Conservation (phyloP, 257 asterid genomes). For the Dorcoceras hygrometricum region DNA sequence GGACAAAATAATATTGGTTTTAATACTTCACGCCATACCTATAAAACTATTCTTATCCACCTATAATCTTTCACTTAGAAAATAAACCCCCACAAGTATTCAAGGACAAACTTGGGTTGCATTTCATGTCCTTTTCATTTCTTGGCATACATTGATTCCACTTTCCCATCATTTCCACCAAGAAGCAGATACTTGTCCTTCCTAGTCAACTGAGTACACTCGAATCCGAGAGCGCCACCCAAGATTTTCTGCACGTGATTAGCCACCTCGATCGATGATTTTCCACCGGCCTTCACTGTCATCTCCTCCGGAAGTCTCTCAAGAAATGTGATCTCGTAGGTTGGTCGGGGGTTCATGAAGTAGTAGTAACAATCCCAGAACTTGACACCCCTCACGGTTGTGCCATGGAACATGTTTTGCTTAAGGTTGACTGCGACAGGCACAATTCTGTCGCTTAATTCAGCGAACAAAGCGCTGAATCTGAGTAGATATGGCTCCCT, state of each 20-base stretch:
- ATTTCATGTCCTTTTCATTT: constrained; percentile 32
- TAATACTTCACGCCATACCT: not conserved
- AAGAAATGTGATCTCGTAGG: constrained; percentile 65
- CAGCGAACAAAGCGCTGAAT: constrained; percentile 89
- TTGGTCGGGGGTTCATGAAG: constrained; percentile 93
- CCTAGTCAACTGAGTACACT: constrained; percentile 91
- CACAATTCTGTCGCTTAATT: constrained; percentile 78
- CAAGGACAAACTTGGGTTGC: not conserved
- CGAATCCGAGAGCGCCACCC: constrained; percentile 82
- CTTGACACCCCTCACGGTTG: constrained; percentile 76
- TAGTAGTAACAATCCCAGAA: constrained; percentile 85
- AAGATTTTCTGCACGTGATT: constrained; percentile 84
- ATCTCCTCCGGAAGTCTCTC: constrained; percentile 79
- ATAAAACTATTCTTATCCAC: not conserved
- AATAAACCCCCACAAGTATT: not conserved
- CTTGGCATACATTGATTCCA: constrained; percentile 85
- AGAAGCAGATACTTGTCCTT: constrained; percentile 95
- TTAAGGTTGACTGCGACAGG: constrained; percentile 71
- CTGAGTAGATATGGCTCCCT: constrained; percentile 75
- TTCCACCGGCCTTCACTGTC: constrained; percentile 81
- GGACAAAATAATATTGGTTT: constrained; percentile 21
- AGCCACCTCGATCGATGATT: constrained; percentile 85
- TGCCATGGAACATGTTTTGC: constrained; percentile 83
- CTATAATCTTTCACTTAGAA: constrained; percentile 10
- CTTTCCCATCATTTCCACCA: constrained; percentile 98